These are phyloP conservation scores for Neltuma alba DNA, from an alignment of 306 rosid species.

Conservation along the genomic window DNA sequence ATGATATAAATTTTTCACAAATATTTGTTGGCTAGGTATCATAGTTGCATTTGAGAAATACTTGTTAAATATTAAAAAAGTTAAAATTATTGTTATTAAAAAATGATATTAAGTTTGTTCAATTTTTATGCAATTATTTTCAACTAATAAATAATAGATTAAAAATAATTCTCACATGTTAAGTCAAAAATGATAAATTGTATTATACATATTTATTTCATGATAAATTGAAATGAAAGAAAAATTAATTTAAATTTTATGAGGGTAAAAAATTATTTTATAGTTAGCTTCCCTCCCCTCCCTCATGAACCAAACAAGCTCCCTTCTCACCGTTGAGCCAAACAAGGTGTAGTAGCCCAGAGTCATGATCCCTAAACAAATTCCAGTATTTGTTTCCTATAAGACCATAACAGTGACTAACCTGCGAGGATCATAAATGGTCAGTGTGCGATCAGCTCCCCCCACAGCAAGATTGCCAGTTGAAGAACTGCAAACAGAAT, in stretches of 20 bases:
- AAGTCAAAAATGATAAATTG: neutral
- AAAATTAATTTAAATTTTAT: too few species aligned
- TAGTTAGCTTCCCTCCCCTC: neutral
- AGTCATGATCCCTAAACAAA: constrained; percentile 26
- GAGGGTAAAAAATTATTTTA: neutral
- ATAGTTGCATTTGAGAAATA: too few species aligned
- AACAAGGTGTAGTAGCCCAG: neutral
- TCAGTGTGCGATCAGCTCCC: constrained; percentile 87
- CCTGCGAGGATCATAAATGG: constrained; percentile 96
- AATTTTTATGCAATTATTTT: too few species aligned
- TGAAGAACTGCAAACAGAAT: constrained; percentile 78
- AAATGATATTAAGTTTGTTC: too few species aligned
- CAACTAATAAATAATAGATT: neutral
- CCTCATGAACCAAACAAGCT: neutral
- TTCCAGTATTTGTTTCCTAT: constrained; percentile 18
- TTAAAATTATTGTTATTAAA: too few species aligned
- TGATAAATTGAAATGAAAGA: neutral
- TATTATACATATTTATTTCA: neutral
- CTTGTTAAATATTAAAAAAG: too few species aligned
- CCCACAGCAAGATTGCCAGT: constrained; percentile 79
- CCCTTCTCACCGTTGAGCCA: neutral
- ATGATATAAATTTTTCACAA: too few species aligned
- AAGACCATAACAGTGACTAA: constrained; percentile 38
- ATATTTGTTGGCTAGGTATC: too few species aligned
- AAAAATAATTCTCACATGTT: neutral